A percentile compares a stretch with the other conserved stretches of the same genome.
Conservation (phyloP, 2,329 filamentous ascomycete genomes). For the Claviceps cyperi region DNA sequence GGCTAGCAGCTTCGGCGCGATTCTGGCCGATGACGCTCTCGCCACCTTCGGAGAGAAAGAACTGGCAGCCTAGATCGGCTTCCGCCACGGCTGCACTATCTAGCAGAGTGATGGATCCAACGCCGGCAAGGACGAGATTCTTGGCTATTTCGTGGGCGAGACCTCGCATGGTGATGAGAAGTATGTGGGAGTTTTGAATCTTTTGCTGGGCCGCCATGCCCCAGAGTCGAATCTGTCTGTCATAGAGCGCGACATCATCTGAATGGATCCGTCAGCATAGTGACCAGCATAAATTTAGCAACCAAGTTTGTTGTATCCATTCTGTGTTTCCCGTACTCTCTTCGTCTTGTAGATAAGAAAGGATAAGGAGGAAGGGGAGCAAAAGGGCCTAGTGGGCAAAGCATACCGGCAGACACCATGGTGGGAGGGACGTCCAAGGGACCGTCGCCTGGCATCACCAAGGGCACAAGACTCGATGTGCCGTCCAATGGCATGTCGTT, state of each 20-base stretch:
- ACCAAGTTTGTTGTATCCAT: too few relatives aligned
- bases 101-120: slow-evolving; percentile 77
- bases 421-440: slow-evolving; percentile 9
- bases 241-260: slow-evolving; percentile 96
- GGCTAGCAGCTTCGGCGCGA: slow-evolving; percentile 66
- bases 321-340: too few relatives aligned
- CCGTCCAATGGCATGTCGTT: slow-evolving; percentile 13
- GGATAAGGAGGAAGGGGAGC: neutral
- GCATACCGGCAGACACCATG: slow-evolving; percentile 21
- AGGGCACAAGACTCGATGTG: slow-evolving; percentile 17
- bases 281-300: neutral
- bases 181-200: slow-evolving; percentile 77
- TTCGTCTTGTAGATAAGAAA: too few relatives aligned
- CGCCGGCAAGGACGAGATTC: slow-evolving; percentile 87
- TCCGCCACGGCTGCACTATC: slow-evolving; percentile 65
- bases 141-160: slow-evolving; percentile 92
- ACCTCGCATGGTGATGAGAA: slow-evolving; percentile 76
- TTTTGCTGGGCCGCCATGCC: slow-evolving; percentile 89
- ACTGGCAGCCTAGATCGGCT: slow-evolving; percentile 67
- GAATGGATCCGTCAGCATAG: neutral
- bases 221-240: slow-evolving; percentile 95
- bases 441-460: slow-evolving; percentile 16
- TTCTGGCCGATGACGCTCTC: slow-evolving; percentile 63
- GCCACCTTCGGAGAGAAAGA: slow-evolving; percentile 52
- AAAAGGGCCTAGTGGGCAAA: neutral